These are phyloP conservation scores for Oldenlandia corymbosa DNA, from an alignment of 257 asterid species.

Conservation along the genomic window DNA sequence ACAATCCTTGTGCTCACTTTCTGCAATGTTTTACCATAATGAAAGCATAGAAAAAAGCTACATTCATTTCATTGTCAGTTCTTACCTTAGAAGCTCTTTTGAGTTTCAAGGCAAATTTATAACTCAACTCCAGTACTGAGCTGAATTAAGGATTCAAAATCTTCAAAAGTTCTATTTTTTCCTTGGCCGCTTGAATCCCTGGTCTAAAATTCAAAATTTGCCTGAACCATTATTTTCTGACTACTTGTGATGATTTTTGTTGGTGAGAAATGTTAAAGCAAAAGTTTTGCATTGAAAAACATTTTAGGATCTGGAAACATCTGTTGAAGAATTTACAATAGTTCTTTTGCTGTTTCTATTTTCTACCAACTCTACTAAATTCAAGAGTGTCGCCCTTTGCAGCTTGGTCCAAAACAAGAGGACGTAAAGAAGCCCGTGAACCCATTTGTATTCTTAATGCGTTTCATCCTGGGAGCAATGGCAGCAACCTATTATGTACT, in stretches of 20 bases:
- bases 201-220: no score
- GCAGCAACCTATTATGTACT: constrained; percentile 36
- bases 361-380: not conserved
- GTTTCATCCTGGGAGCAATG: constrained; percentile 30
- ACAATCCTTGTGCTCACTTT: no score
- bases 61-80: not conserved
- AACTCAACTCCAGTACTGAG: not conserved
- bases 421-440: constrained; percentile 37
- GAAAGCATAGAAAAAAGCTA: not conserved
- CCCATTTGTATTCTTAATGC: constrained; percentile 26
- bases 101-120: not conserved
- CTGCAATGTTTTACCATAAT: no score
- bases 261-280: no score
- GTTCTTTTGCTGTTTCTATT: not conserved
- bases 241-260: no score
- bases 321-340: no score
- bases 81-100: not conserved
- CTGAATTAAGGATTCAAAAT: not conserved
- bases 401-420: constrained; percentile 41
- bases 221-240: no score
- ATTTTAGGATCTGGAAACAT: no score
- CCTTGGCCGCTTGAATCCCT: no score
- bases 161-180: no score
- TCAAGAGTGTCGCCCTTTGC: constrained; percentile 9
- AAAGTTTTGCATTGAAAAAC: no score